These are phyloP conservation scores for Ophiostoma perfectum DNA, from an alignment of 2,329 filamentous ascomycete species.

Conservation along the genomic window DNA sequence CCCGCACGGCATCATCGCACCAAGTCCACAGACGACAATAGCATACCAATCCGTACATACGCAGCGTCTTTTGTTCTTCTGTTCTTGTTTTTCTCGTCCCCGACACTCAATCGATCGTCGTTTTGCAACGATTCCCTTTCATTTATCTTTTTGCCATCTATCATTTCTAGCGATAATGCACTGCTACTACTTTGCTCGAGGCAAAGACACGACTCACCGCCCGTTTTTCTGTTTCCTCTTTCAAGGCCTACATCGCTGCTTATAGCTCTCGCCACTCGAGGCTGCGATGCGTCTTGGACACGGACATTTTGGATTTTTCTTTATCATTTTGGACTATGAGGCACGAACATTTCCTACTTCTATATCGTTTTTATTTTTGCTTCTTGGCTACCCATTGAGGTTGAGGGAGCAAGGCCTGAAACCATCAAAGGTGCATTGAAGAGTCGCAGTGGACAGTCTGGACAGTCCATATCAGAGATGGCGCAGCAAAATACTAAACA, in stretches of 20 bases:
- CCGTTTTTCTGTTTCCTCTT: not conserved
- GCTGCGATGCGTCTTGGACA: not conserved
- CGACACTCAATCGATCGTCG: too few species aligned
- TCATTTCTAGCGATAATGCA: not conserved
- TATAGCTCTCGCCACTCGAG: not conserved
- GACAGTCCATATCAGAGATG: not conserved
- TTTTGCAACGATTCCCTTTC: not conserved
- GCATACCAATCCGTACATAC: slow-evolving; percentile 1
- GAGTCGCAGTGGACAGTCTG: slow-evolving; percentile 7
- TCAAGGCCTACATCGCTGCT: not conserved
- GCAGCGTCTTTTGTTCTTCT: not conserved
- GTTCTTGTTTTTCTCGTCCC: not conserved
- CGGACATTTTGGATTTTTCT: not conserved
- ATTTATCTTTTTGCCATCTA: not conserved
- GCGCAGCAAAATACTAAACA: not conserved
- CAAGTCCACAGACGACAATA: not conserved
- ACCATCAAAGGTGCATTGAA: not conserved
- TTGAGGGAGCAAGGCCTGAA: not conserved
- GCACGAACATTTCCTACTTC: not conserved
- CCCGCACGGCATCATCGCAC: not conserved
- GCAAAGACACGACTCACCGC: too few species aligned
- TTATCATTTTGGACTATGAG: not conserved
- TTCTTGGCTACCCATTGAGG: not conserved
- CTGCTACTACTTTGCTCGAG: not conserved
- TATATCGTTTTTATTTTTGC: not conserved